Percentiles rank a stretch among this genome's conserved stretches.
phyloP scores from a whole-genome alignment of 2,329 filamentous ascomycete species.

The Cryphonectria carpinicola region DNA sequence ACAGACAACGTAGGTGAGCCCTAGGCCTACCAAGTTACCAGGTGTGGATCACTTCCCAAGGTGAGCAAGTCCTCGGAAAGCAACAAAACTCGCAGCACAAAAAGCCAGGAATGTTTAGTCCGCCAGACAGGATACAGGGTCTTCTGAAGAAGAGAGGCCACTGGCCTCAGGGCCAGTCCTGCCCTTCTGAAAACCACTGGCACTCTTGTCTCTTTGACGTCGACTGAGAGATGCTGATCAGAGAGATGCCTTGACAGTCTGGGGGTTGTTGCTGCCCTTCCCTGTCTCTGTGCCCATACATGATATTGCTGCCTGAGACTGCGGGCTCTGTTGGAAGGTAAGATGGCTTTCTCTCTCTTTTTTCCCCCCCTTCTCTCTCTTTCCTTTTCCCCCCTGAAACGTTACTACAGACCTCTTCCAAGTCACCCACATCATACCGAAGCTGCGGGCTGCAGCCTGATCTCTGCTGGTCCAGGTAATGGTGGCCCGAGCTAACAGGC shows the following conservation, averaged over 20 bases:
- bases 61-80: neutral
- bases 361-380: too few species aligned
- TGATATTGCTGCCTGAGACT: neutral
- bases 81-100: neutral
- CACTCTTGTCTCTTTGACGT: neutral
- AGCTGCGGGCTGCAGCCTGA: neutral
- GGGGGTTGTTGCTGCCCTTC: neutral
- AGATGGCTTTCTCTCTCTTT: too few species aligned
- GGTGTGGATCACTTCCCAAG: neutral
- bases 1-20: neutral
- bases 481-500: neutral
- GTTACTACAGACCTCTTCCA: neutral
- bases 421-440: neutral
- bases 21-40: neutral
- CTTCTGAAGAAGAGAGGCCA: neutral
- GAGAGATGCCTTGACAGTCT: neutral
- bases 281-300: neutral
- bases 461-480: neutral
- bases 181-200: neutral
- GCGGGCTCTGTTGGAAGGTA: neutral
- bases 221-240: neutral
- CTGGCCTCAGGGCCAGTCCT: neutral
- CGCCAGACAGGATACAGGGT: neutral
- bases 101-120: neutral
- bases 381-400: neutral